A percentile compares a stretch with the other conserved stretches of the same genome.
These are phyloP conservation scores for Chrysosporium queenslandicum DNA, from an alignment of 2,329 filamentous ascomycete genomes.

Conservation along the genomic window DNA sequence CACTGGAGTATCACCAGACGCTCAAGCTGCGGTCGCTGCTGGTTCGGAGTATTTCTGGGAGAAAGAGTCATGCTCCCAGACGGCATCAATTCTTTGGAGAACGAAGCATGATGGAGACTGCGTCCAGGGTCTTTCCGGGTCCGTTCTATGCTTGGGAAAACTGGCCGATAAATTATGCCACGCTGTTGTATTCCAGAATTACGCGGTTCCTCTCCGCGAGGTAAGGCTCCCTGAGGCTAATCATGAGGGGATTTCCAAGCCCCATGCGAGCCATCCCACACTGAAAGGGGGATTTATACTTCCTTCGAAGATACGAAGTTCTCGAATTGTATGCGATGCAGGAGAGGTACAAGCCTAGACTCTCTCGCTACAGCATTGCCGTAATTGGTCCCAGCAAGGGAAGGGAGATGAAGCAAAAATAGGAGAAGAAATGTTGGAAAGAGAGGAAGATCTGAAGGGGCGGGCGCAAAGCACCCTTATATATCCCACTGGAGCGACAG, in stretches of 20 bases:
- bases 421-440: neutral
- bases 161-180: neutral
- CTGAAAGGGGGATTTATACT: constrained; percentile 7
- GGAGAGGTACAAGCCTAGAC: no score
- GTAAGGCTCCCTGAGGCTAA: neutral
- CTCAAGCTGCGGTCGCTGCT: constrained; percentile 3
- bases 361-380: no score
- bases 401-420: neutral
- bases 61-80: neutral
- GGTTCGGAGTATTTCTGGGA: constrained; percentile 14
- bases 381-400: no score
- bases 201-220: neutral
- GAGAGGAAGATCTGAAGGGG: neutral
- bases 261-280: neutral
- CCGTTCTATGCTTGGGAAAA: constrained; percentile 6
- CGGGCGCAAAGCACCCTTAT: no score
- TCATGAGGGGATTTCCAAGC: neutral
- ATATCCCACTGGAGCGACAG: no score
- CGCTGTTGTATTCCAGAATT: constrained; percentile 12
- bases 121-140: neutral
- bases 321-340: constrained; percentile 3
- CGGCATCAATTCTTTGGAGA: constrained; percentile 10
- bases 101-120: neutral
- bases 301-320: neutral
- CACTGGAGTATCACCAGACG: neutral